Evolutionary conservation across 352 stramenopile genomes (phyloP).

Genomic region (Pythium insidiosum): DNA sequence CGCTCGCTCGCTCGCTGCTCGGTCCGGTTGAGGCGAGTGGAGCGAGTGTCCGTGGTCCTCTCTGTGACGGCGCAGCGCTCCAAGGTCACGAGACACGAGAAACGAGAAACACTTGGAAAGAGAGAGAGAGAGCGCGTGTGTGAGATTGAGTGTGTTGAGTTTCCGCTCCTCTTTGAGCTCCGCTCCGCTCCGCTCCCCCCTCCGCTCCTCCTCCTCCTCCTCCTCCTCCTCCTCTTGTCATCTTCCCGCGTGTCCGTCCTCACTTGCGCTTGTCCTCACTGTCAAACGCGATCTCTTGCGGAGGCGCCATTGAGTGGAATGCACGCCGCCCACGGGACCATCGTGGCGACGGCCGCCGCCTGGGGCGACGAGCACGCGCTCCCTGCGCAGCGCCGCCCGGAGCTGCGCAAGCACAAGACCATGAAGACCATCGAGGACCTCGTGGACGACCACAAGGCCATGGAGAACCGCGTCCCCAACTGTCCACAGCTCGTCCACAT

Average conservation of each 20-base stretch:
- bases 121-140: too few relatives aligned
- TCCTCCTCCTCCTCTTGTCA: too few relatives aligned
- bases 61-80: too few relatives aligned
- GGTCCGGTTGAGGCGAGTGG: too few relatives aligned
- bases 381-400: not conserved
- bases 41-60: too few relatives aligned
- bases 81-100: too few relatives aligned
- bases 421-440: conserved; percentile 16
- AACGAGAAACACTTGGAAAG: too few relatives aligned
- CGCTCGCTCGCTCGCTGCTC: too few relatives aligned
- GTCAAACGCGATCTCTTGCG: too few relatives aligned
- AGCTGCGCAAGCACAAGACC: conserved; percentile 16
- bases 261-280: too few relatives aligned
- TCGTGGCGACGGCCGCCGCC: not conserved
- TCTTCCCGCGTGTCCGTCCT: too few relatives aligned
- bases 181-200: not conserved
- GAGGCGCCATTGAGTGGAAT: not conserved
- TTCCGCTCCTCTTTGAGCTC: not conserved
- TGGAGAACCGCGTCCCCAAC: conserved; percentile 7
- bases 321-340: not conserved
- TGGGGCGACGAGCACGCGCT: not conserved
- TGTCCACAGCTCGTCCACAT: not conserved
- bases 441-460: not conserved
- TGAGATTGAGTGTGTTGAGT: too few relatives aligned
- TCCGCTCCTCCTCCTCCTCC: not conserved